These are phyloP conservation scores for Aurinia saxatilis DNA, from an alignment of 345 rosid genomes.

Conservation along the genomic window DNA sequence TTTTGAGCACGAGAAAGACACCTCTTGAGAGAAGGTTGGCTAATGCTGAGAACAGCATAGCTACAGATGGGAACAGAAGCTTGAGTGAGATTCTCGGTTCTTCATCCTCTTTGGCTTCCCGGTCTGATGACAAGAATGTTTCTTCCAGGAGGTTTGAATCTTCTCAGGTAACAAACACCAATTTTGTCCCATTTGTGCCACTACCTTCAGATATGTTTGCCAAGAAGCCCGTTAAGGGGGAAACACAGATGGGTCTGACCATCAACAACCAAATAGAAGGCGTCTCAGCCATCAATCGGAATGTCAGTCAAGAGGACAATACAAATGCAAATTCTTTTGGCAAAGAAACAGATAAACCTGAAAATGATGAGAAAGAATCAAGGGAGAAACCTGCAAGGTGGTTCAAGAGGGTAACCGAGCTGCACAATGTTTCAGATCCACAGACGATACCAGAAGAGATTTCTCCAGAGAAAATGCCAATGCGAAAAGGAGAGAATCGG, in stretches of 20 bases:
- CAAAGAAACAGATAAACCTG: constrained; percentile 28
- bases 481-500: constrained; percentile 68
- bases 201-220: constrained; percentile 72
- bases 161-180: constrained; percentile 33
- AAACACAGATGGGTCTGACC: constrained; percentile 18
- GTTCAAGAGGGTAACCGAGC: constrained; percentile 59
- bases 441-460: constrained; percentile 43
- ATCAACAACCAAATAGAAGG: constrained; percentile 8
- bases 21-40: constrained; percentile 77
- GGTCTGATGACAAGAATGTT: background rate
- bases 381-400: constrained; percentile 58
- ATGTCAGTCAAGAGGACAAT: constrained; percentile 14
- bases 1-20: constrained; percentile 84
- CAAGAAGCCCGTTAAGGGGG: constrained; percentile 41
- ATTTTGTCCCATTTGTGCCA: constrained; percentile 69
- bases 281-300: constrained; percentile 1
- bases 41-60: constrained; percentile 31
- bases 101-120: constrained; percentile 26
- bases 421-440: constrained; percentile 45
- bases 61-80: constrained; percentile 21
- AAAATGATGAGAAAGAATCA: constrained; percentile 42
- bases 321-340: constrained; percentile 12
- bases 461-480: constrained; percentile 71
- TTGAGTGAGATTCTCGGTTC: constrained; percentile 46
- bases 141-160: constrained; percentile 27